Conservation (phyloP, 352 stramenopile genomes). For the Globisporangium middletonii region DNA sequence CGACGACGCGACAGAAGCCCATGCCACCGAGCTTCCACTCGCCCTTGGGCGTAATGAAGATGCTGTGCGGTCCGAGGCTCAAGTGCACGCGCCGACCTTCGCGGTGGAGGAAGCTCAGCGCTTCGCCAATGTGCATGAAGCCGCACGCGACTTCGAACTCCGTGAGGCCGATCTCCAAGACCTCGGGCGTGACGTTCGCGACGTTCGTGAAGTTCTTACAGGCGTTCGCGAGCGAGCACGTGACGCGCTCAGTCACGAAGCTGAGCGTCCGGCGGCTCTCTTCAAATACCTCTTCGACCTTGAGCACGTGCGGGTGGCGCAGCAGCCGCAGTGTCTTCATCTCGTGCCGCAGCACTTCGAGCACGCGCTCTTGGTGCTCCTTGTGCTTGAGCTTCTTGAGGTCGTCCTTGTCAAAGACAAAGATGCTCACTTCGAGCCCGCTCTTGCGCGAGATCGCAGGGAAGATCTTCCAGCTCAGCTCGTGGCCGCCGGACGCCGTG, state of each 20-base stretch:
- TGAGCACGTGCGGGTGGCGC: conserved; percentile 85
- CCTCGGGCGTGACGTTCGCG: conserved; percentile 77
- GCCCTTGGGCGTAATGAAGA: conserved; percentile 90
- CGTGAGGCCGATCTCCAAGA: conserved; percentile 83
- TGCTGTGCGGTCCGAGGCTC: conserved; percentile 77
- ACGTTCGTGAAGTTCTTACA: conserved; percentile 88
- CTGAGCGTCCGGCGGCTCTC: conserved; percentile 79
- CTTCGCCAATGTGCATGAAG: conserved; percentile 86
- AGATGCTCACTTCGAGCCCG: conserved; percentile 73
- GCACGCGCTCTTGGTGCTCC: conserved; percentile 77
- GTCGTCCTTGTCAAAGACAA: conserved; percentile 86
- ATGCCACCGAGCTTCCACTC: conserved; percentile 91
- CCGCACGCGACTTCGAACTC: conserved; percentile 86
- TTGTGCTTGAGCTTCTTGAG: conserved; percentile 81
- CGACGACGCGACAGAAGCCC: conserved; percentile 83
- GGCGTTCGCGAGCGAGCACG: conserved; percentile 87
- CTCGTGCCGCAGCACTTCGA: conserved; percentile 85
- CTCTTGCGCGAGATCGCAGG: conserved; percentile 77
- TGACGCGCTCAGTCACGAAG: conserved; percentile 89
- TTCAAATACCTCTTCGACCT: conserved; percentile 89
- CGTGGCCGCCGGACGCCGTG: conserved; percentile 77
- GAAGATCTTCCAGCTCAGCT: conserved; percentile 83
- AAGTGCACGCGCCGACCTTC: conserved; percentile 85
- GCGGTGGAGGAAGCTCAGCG: conserved; percentile 88
- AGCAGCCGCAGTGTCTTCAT: conserved; percentile 85